Evolutionary conservation across 306 rosid species (phyloP).

Genomic region (Cicer bijugum): DNA sequence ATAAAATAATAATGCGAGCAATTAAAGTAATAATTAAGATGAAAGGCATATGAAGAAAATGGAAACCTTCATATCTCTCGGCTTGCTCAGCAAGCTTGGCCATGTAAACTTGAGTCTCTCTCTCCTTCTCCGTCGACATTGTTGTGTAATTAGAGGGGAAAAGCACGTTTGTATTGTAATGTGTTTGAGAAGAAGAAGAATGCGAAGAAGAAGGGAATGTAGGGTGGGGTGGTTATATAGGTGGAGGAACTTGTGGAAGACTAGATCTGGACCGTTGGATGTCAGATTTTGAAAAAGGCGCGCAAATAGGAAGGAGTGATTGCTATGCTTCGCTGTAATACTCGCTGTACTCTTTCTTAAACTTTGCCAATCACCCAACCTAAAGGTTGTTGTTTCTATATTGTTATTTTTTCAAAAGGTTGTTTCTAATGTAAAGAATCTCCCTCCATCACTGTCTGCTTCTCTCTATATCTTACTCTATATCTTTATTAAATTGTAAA

Average conservation of each 20-base stretch:
- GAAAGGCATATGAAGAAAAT: not conserved
- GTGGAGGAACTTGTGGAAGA: slow-evolving; percentile 57
- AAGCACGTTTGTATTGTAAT: not conserved
- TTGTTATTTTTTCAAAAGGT: no score
- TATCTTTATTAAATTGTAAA: no score
- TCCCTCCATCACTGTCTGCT: no score
- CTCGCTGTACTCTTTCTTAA: not conserved
- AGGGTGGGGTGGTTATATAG: slow-evolving; percentile 46
- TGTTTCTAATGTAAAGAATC: no score
- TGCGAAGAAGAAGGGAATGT: slow-evolving; percentile 51
- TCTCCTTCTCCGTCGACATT: slow-evolving; percentile 78
- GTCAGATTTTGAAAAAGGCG: slow-evolving; percentile 51
- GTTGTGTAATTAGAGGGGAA: slow-evolving; percentile 48
- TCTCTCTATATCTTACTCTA: no score
- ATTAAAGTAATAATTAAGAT: not conserved
- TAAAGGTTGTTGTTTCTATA: no score
- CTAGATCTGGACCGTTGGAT: slow-evolving; percentile 66
- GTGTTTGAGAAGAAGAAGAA: slow-evolving; percentile 18
- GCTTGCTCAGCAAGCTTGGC: slow-evolving; percentile 95
- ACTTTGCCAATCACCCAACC: not conserved
- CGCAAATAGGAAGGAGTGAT: slow-evolving; percentile 52
- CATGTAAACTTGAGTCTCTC: slow-evolving; percentile 90
- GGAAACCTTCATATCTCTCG: slow-evolving; percentile 81
- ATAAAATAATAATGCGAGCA: not conserved
- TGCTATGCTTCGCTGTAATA: not conserved